Base-by-base conservation (phyloP, 192 early-diverging fungal species). In the Haplosporangium gracile region DNA sequence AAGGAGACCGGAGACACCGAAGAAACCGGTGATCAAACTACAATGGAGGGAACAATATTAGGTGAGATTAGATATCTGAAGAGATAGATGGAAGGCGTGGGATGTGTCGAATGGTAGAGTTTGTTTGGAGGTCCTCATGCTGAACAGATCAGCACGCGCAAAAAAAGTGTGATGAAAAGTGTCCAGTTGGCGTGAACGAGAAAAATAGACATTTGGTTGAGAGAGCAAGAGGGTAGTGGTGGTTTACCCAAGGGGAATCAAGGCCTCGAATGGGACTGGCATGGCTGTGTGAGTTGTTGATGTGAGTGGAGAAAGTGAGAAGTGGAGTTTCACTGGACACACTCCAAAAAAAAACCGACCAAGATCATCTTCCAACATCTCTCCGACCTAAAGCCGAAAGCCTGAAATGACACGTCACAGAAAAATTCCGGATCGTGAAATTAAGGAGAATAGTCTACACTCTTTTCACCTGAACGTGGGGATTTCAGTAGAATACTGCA, bases 261-360 rank as follows among this genome's bases (percentile, higher is more conserved):
- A 78, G 29, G 92, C 92, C 90, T 96, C 95, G 76, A 95, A 95
- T 72, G 94, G 95, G 87, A 96, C 90, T 82, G 95, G 95, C 95
- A 94, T 94, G 68, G 55, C 85, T n/a, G 72, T 24, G 39, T 24
- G 39, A 53, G 68, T 53, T 68, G 32, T 74, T 24, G 65, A 49
- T 65, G 36, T 38, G 85, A 78, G 70, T 65, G 70, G 70, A 63
- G 74, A 57, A 70, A 47, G 68, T 53, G 47, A 42, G 38, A 82
- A 71, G 43, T 42, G 63, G 49, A 60, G 69, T 70, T 40, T 42
- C n/a, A 0, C 38, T n/a, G 22, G 39, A 42, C 32, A 42, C 38
- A 42, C 39, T n/a, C 34, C n/a, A n/a, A n/a, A 70, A 20, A 42
- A 51, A 20, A 51, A 51, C 49, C 18, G 49, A 42, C 69, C 39